phyloP scores from a whole-genome alignment of 108 stramenopile genomes.

The Nitzschia sp. region DNA sequence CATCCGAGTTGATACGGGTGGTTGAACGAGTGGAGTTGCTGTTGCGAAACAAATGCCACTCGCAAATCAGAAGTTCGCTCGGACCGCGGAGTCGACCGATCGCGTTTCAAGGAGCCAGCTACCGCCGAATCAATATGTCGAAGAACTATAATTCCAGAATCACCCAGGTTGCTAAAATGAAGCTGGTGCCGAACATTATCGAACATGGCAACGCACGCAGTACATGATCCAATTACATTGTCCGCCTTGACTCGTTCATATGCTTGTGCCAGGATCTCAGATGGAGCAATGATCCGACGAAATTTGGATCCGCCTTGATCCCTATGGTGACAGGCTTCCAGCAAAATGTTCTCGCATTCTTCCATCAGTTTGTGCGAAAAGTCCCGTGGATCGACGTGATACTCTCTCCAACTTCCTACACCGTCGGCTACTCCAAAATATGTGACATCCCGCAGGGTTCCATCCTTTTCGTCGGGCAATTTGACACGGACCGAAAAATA shows the following conservation, averaged over 20 bases:
- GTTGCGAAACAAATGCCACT: slow-evolving; percentile 93
- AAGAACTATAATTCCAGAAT: slow-evolving; percentile 93
- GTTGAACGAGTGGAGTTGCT: slow-evolving; percentile 94
- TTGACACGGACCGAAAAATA: slow-evolving; percentile 59
- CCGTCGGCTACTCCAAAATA: slow-evolving; percentile 96
- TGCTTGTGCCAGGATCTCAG: slow-evolving; percentile 68
- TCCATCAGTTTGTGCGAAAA: slow-evolving; percentile 88
- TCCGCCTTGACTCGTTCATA: slow-evolving; percentile 75
- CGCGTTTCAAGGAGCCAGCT: slow-evolving; percentile 86
- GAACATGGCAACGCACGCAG: slow-evolving; percentile 90
- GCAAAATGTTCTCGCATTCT: slow-evolving; percentile 67
- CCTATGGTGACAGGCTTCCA: slow-evolving; percentile 41
- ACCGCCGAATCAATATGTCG: slow-evolving; percentile 93
- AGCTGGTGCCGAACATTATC: slow-evolving; percentile 91
- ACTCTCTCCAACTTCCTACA: slow-evolving; percentile 96
- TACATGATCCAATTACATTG: slow-evolving; percentile 87
- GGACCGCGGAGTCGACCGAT: slow-evolving; percentile 62
- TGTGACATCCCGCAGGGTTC: slow-evolving; percentile 56
- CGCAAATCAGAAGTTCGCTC: slow-evolving; percentile 85
- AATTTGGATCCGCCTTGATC: slow-evolving; percentile 39
- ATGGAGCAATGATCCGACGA: slow-evolving; percentile 63
- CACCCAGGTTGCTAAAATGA: slow-evolving; percentile 94
- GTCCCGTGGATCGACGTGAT: slow-evolving; percentile 90
- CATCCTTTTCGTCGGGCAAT: slow-evolving; percentile 66
- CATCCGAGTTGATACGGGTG: slow-evolving; percentile 95